Conservation (phyloP, 2,329 filamentous ascomycete genomes). For the Xylariaceae sp. region DNA sequence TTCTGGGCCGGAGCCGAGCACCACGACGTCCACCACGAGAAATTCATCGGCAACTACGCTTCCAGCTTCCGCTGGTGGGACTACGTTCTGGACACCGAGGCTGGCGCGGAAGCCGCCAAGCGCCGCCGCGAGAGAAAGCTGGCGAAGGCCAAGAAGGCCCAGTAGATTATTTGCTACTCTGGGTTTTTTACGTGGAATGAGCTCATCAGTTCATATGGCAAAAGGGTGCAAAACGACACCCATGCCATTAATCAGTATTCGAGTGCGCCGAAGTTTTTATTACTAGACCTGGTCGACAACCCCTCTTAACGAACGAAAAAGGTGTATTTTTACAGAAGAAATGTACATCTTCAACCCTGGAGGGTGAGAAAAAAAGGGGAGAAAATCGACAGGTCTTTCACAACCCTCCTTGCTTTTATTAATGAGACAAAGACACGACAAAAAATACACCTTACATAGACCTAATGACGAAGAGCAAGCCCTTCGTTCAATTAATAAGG, state of each 20-base stretch:
- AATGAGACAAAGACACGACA: constrained; percentile 15
- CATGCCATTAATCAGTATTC: constrained; percentile 1
- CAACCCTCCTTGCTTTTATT: constrained; percentile 8
- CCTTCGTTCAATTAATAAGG: constrained; percentile 11
- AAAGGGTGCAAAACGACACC: neutral
- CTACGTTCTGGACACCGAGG: constrained; percentile 87
- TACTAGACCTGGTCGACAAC: neutral
- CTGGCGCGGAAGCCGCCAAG: constrained; percentile 80
- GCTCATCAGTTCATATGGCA: neutral
- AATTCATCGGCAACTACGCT: constrained; percentile 96
- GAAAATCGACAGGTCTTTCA: constrained; percentile 16
- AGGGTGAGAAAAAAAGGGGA: too few species aligned
- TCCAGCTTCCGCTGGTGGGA: constrained; percentile 99
- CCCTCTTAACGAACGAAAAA: constrained; percentile 1
- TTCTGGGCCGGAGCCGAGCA: constrained; percentile 98
- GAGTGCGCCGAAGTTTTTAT: neutral
- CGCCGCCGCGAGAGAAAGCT: constrained; percentile 74
- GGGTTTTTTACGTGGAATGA: neutral
- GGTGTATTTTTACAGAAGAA: constrained; percentile 5
- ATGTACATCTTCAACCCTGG: too few species aligned
- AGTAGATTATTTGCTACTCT: constrained; percentile 41
- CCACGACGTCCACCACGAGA: constrained; percentile 96
- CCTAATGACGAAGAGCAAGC: constrained; percentile 13
- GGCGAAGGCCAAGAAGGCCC: constrained; percentile 60
- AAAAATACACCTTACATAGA: constrained; percentile 8